Conservation (phyloP, 306 rosid genomes). For the Fagus crenata region DNA sequence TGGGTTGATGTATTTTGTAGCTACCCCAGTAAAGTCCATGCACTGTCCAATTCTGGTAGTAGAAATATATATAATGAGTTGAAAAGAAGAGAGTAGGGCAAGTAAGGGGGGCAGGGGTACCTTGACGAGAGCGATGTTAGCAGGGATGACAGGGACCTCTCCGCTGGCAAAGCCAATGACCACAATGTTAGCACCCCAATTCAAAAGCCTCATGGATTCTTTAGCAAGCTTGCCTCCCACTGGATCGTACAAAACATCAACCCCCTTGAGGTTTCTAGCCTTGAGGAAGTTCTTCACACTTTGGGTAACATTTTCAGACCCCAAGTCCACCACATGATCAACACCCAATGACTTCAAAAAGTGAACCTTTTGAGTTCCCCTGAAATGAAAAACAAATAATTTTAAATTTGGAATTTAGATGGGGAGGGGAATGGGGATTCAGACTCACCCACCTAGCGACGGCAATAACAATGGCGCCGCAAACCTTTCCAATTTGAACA, state of each 20-base stretch:
- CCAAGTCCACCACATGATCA: conserved; percentile 89
- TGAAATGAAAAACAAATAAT: conserved; percentile 25
- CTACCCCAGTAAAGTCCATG: conserved; percentile 99
- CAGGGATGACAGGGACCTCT: conserved; percentile 86
- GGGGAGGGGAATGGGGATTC: too few relatives aligned
- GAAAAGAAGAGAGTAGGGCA: too few relatives aligned
- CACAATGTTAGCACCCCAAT: conserved; percentile 89
- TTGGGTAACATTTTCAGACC: conserved; percentile 52
- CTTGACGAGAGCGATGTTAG: conserved; percentile 92
- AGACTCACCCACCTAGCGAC: conserved; percentile 45
- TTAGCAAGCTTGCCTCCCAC: conserved; percentile 88
- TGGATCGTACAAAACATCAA: conserved; percentile 91
- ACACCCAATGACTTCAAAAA: conserved; percentile 71
- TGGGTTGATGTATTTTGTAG: conserved; percentile 67
- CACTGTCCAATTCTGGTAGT: conserved; percentile 89
- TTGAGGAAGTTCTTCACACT: conserved; percentile 72
- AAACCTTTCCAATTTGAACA: conserved; percentile 83
- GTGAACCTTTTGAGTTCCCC: conserved; percentile 82
- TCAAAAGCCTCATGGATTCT: conserved; percentile 73
- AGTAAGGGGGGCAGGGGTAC: conserved; percentile 32
- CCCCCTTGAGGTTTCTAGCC: conserved; percentile 73
- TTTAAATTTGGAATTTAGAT: too few relatives aligned
- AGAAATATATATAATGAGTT: too few relatives aligned
- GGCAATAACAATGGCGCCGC: conserved; percentile 86
- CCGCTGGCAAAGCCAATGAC: conserved; percentile 96